Evolutionary conservation across 495 filamentous ascomycete genomes (phyloP), one percentile per base, ranked within the genome.

Genomic region (Aspergillus ellipticus): DNA sequence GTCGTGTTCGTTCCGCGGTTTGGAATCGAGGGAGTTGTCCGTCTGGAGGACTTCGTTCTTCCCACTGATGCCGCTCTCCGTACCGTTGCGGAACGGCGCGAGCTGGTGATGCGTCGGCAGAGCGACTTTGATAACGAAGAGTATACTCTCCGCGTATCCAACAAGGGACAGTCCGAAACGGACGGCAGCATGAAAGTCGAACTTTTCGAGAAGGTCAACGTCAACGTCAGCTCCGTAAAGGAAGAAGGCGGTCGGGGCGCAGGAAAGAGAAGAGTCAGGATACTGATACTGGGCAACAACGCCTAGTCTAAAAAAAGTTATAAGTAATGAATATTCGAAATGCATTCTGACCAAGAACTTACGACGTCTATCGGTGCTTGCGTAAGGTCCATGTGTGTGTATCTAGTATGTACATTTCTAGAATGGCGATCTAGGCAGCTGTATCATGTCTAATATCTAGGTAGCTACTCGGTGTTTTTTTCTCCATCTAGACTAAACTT

Each of bases 1-100:
- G 93, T 96, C 4, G 92, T 97, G 3, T 91, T 97, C 61, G 92
- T 97, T 39, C 94, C 94, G 2, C 74, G 90, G 13, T 98, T 98
- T 67, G 95, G 94, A 13, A 93, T 98, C 59, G 94, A 98, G 70
- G 87, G 90, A 35, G 74, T 96, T 56, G 92, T 98, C 53, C 80
- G 92, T 31, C 70, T 96, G 62, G 78, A 87, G 59, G 95, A 97
- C 72, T 76, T 98, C 57, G 85, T 84, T 21, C 82, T 85, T 0
- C 80, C 84, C 19, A 88, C 92, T 54, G 87, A 88, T 8, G 66
- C 70, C 42, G 58, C 63, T 21, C 47, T 66, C 6, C 66, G 66
- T 8, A 69, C 73, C 35, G 66, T 67, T 15, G 64, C 66, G 6
- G 73, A 77, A 55, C 64, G 71, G 57, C 63, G 70, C 15, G 72